These are phyloP conservation scores for Talinum fruticosum DNA, from an alignment of 148 eudicot species.

Conservation along the genomic window DNA sequence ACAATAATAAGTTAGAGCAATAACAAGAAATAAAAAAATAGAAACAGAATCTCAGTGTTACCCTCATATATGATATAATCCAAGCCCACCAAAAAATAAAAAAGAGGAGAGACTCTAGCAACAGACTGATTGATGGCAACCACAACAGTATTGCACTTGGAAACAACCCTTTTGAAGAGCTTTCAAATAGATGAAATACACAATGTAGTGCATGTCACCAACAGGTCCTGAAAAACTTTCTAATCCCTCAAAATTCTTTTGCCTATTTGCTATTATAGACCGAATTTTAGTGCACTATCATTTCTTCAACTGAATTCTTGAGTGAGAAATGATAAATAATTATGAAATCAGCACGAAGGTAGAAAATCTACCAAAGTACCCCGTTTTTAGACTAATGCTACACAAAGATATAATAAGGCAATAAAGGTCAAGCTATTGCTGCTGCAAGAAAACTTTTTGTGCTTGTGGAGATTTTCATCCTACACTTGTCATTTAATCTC, in stretches of 20 bases:
- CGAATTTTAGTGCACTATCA: no score
- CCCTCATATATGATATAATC: background rate
- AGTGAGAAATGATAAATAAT: background rate
- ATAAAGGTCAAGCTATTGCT: no score
- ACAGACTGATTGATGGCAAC: background rate
- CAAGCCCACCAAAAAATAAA: background rate
- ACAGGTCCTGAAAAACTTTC: background rate
- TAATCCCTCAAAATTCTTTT: background rate
- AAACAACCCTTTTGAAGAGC: background rate
- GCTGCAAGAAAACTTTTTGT: no score
- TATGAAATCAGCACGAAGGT: background rate
- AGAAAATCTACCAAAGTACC: background rate
- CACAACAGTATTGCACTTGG: background rate
- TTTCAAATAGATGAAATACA: background rate
- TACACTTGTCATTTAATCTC: no score
- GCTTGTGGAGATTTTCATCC: no score
- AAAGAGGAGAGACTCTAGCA: background rate
- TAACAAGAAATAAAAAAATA: conserved; percentile 3
- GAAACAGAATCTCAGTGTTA: background rate
- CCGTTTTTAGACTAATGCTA: background rate
- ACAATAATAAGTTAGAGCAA: conserved; percentile 10
- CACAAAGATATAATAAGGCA: no score
- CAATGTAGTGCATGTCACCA: background rate
- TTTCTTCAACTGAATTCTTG: background rate
- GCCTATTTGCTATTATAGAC: no score